Evolutionary conservation across 2,329 filamentous ascomycete genomes (phyloP), one percentile per base, ranked within the genome.

Genomic region (Coniochaeta prunicola): DNA sequence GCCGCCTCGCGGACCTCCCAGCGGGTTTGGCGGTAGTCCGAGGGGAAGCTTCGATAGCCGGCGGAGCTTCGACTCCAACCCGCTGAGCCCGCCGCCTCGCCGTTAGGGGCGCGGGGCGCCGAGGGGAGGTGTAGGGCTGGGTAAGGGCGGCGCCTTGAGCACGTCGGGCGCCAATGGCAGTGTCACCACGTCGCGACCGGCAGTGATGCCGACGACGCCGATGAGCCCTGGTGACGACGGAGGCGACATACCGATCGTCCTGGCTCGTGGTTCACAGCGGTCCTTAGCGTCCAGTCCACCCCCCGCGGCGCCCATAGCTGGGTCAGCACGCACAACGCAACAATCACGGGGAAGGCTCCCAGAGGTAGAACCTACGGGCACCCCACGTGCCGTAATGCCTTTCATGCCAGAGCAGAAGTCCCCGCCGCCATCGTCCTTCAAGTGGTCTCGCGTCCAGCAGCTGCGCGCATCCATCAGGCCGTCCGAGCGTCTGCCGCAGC

Each of bases 61-160:
- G 34, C 7, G 34, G 34, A 36, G 34, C 34, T 36, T 36, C 34
- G 34, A 38, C 17, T 15, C 19, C 31, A 19, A 15, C 24, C 19
- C 40, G 19, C 13, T 28, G 33, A 36, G 53, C 55, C 56, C 38
- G 26, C 56, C 36, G 38, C 38, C 31, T 40, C 38, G 15, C n/a
- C 48, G 45, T 34, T 64, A 64, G 61, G 61, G 59, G 60, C 57
- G 59, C 61, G 63, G 58, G 60, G 63, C 59, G 57, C 57, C 58
- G 57, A 53, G 53, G 48, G 59, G 58, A 58, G 55, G 53, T 21
- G 19, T 12, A 53, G 54, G 28, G 17, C 56, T 30, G n/a, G 34
- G 53, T 28, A 48, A 26, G 15, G 34, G 26, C n/a, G n/a, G n/a
- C 3, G 4, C 26, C 4, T 6, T 30, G 38, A 42, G 38, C 38